Percentiles rank a stretch among this genome's conserved stretches.
phyloP scores from a whole-genome alignment of 352 stramenopile genomes.

The Phytopythium boreale region DNA sequence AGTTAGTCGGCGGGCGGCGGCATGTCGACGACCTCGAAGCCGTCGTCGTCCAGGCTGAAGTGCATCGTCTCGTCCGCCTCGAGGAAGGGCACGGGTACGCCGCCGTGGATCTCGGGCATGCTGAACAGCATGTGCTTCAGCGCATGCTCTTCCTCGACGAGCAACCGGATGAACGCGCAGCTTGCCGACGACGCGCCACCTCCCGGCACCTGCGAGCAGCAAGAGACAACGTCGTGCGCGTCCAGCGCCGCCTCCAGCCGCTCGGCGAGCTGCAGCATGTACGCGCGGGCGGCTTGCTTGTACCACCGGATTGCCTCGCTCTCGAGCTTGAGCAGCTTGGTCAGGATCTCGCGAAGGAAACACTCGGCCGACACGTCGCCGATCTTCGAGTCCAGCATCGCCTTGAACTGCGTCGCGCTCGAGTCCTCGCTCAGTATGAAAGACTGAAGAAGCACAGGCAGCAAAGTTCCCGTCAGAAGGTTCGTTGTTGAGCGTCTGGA shows the following conservation, averaged over 20 bases:
- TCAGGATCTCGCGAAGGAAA: constrained; percentile 50
- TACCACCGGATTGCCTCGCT: constrained; percentile 72
- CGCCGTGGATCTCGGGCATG: constrained; percentile 73
- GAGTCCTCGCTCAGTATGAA: constrained; percentile 48
- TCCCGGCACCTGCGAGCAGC: constrained; percentile 31
- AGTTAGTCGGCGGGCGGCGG: constrained; percentile 5
- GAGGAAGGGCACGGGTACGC: constrained; percentile 65
- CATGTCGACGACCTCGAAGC: constrained; percentile 70
- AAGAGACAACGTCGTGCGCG: constrained; percentile 40
- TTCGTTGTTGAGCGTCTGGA: neutral
- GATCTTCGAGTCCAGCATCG: constrained; percentile 47
- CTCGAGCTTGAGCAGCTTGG: constrained; percentile 66
- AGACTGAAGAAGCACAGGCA: constrained; percentile 28
- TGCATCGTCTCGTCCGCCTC: constrained; percentile 66
- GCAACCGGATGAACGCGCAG: constrained; percentile 45
- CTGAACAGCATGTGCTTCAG: constrained; percentile 60
- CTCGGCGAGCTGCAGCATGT: constrained; percentile 61
- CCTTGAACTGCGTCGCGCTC: constrained; percentile 32
- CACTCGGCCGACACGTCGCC: constrained; percentile 35
- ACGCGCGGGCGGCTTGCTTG: constrained; percentile 54
- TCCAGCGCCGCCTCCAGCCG: constrained; percentile 42
- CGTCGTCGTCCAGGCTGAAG: constrained; percentile 78
- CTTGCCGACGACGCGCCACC: constrained; percentile 8
- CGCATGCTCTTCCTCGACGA: constrained; percentile 46
- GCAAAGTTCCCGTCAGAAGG: neutral